Percentiles rank a stretch among this genome's conserved stretches.
Evolutionary conservation across 2,329 filamentous ascomycete species (phyloP).

Genomic region (Arthrocladium fulminans): DNA sequence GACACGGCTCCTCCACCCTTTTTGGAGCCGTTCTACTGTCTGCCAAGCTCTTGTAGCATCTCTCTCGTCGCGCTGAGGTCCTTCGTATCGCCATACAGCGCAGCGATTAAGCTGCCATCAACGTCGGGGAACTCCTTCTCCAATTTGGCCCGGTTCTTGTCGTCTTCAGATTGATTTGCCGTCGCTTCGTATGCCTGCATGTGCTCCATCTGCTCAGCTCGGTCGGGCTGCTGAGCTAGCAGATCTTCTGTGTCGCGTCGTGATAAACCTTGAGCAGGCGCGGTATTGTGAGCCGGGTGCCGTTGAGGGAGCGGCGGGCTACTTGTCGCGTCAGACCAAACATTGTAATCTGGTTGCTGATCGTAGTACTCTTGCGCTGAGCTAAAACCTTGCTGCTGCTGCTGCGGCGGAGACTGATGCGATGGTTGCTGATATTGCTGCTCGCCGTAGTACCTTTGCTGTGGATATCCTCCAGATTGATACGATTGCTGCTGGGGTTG

Average conservation of each 20-base stretch:
- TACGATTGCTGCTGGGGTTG: neutral
- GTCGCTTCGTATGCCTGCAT: slow-evolving; percentile 23
- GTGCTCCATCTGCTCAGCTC: slow-evolving; percentile 20
- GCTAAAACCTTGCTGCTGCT: slow-evolving; percentile 10
- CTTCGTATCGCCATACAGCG: slow-evolving; percentile 21
- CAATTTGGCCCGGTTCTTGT: slow-evolving; percentile 19
- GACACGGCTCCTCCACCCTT: too few species aligned
- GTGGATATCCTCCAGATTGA: neutral
- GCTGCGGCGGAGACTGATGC: slow-evolving; percentile 4
- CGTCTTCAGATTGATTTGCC: slow-evolving; percentile 17
- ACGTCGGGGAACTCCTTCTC: slow-evolving; percentile 23
- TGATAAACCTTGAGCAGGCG: slow-evolving; percentile 11
- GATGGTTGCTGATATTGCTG: slow-evolving; percentile 1
- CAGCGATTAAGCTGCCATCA: slow-evolving; percentile 23
- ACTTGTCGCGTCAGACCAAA: slow-evolving; percentile 1
- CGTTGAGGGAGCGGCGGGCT: slow-evolving; percentile 6
- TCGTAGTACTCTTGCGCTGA: slow-evolving; percentile 7
- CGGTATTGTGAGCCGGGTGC: neutral
- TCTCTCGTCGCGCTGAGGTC: slow-evolving; percentile 20
- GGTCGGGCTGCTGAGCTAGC: slow-evolving; percentile 15
- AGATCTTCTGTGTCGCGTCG: slow-evolving; percentile 20
- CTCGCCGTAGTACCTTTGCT: slow-evolving; percentile 4
- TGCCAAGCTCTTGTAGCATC: slow-evolving; percentile 21
- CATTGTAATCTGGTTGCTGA: slow-evolving; percentile 1
- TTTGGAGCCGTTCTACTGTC: slow-evolving; percentile 1